Evolutionary conservation across 108 stramenopile genomes (phyloP).

Genomic region (Fragilariopsis cylindrus): DNA sequence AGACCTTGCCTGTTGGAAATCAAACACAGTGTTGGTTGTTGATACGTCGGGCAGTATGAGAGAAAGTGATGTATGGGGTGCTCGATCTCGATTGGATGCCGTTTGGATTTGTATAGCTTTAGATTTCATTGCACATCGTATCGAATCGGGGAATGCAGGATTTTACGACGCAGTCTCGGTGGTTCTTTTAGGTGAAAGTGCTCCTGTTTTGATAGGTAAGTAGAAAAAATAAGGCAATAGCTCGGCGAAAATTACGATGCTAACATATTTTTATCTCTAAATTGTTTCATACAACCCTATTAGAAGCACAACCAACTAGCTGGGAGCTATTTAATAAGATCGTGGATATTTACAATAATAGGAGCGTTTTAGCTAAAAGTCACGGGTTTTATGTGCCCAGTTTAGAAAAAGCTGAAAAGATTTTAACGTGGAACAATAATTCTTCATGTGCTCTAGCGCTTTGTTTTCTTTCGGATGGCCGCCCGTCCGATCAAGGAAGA

Average conservation of each 20-base stretch:
- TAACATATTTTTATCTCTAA: background rate
- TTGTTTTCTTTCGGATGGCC: constrained; percentile 54
- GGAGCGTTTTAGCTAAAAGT: background rate
- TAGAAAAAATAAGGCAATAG: background rate
- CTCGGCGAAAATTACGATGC: background rate
- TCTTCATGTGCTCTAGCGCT: constrained; percentile 37
- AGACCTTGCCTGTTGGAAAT: constrained; percentile 26
- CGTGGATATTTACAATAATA: background rate
- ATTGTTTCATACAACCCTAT: background rate
- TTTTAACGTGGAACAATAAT: constrained; percentile 11
- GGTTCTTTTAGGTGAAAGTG: constrained; percentile 37
- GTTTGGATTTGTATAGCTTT: constrained; percentile 54
- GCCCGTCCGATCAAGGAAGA: constrained; percentile 39
- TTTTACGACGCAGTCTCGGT: constrained; percentile 41
- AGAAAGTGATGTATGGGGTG: constrained; percentile 48
- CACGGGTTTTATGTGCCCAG: constrained; percentile 3
- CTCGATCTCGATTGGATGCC: constrained; percentile 47
- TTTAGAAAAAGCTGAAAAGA: background rate
- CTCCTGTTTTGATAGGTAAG: constrained; percentile 25
- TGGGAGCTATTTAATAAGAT: background rate
- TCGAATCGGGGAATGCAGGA: constrained; percentile 19
- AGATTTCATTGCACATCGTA: constrained; percentile 36
- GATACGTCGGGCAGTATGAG: constrained; percentile 59
- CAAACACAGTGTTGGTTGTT: constrained; percentile 54
- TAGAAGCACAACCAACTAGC: background rate